Evolutionary conservation across 148 eudicot species (phyloP), one percentile per base, ranked within the genome.

Genomic region (Mesembryanthemum crystallinum): DNA sequence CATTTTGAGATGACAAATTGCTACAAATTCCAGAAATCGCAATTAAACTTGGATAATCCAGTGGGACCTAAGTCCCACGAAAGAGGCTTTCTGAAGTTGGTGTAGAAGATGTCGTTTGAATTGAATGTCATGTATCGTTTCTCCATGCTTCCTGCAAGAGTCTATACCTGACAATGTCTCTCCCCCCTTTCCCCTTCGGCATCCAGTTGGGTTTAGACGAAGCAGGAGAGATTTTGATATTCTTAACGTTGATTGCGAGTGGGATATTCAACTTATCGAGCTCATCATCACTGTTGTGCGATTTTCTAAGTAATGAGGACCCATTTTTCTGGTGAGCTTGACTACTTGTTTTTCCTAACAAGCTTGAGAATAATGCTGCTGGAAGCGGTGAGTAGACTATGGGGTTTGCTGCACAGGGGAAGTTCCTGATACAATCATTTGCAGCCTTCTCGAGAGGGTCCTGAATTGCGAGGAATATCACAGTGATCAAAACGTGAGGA

Each of bases 231-330:
- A 81, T 82, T 24, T 79, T 81, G 18, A 77, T 78, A 77, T 83
- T 91, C 76, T 85, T 89, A 11, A 82, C 77, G 68, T 82, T 74
- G 83, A 94, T 89, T 57, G 82, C 83, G 67, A 94, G 71, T 10
- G 96, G 93, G 39, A 85, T 84, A 67, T 83, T 91, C 45, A 92
- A 81, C 79, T 92, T 94, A 12, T 91, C 95, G 8, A 94, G 90
- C 76, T 94, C 97, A 79, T 91, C 97, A 55, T 94, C 98, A 57
- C 98, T 94, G 21, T 88, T 86, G 67, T 92, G 85, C n/a, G 95
- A 83, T 81, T 90, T 94, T 74, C 86, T 77, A 23, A 91, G 91
- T 68, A 90, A 71, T n/a, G 93, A 87, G 39, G 94, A 89, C 23
- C 80, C 74, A 15, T 82, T 88, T 74, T 83, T 90, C 69, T 87